phyloP scores from a whole-genome alignment of 805 yeast species.

The Barnettozyma pratensis region DNA sequence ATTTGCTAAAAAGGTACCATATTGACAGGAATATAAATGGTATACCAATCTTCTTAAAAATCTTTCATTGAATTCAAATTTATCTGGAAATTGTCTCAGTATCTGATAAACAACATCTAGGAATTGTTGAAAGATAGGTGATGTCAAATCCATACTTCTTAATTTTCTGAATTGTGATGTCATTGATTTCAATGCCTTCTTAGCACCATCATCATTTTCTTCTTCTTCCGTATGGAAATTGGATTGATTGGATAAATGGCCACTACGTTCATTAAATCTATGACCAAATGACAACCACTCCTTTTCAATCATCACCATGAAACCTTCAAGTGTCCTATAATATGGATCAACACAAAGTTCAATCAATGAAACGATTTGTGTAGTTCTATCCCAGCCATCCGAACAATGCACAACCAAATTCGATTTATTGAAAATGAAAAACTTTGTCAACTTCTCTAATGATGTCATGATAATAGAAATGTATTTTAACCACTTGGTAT shows the following conservation, averaged over 20 bases:
- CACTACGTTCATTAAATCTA: conserved; percentile 77
- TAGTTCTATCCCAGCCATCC: conserved; percentile 98
- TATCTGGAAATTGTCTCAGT: conserved; percentile 58
- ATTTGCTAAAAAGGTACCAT: conserved; percentile 83
- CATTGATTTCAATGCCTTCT: conserved; percentile 41
- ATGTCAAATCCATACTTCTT: conserved; percentile 53
- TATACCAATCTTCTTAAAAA: conserved; percentile 79
- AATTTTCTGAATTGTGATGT: conserved; percentile 46
- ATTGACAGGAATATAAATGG: conserved; percentile 90
- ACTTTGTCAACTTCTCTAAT: conserved; percentile 71
- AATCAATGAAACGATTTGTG: conserved; percentile 79
- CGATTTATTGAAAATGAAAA: conserved; percentile 76
- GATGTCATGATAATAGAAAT: conserved; percentile 64
- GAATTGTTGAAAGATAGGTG: conserved; percentile 94
- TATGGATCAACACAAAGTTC: conserved; percentile 89
- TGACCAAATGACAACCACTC: conserved; percentile 97
- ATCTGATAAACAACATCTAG: conserved; percentile 86
- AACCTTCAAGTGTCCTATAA: conserved; percentile 83
- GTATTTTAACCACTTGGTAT: conserved; percentile 78
- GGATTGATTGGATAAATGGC: conserved; percentile 45
- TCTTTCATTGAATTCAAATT: conserved; percentile 85
- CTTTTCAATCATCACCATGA: conserved; percentile 79
- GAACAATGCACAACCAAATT: conserved; percentile 90
- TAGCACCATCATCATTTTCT: conserved; percentile 40
- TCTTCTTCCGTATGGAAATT: conserved; percentile 40